Evolutionary conservation across 345 rosid species (phyloP).

Genomic region (Capsella bursapastoris): DNA sequence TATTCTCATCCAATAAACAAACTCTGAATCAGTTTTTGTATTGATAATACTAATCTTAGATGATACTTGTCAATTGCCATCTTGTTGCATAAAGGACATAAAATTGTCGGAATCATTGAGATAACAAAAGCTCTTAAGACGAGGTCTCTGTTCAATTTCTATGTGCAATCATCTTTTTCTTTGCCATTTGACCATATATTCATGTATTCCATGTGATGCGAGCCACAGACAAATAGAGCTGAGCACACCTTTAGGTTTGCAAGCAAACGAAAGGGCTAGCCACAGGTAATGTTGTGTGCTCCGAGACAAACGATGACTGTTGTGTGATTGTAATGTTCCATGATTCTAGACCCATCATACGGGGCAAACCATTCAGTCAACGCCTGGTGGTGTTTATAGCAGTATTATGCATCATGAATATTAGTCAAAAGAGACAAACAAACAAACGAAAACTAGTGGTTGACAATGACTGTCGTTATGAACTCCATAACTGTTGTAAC

Average conservation of each 20-base stretch:
- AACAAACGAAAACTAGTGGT: background rate
- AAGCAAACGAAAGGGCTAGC: background rate
- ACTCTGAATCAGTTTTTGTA: background rate
- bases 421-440: background rate
- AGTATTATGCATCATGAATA: background rate
- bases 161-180: background rate
- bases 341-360: background rate
- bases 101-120: background rate
- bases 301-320: background rate
- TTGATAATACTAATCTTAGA: conserved; percentile 7
- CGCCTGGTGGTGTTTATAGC: background rate
- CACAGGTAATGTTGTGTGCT: background rate
- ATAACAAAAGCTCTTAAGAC: background rate
- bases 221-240: background rate
- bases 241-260: background rate
- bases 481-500: conserved; percentile 53
- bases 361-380: background rate
- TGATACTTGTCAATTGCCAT: background rate
- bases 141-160: background rate
- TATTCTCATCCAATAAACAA: conserved; percentile 58
- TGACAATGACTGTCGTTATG: conserved; percentile 35
- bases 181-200: background rate
- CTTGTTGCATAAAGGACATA: background rate
- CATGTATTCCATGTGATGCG: background rate
- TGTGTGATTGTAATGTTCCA: background rate